Percentiles rank a stretch among this genome's conserved stretches.
These are phyloP conservation scores for Magnusiomyces fungicola DNA, from an alignment of 1,139 yeast genomes.

Conservation along the genomic window DNA sequence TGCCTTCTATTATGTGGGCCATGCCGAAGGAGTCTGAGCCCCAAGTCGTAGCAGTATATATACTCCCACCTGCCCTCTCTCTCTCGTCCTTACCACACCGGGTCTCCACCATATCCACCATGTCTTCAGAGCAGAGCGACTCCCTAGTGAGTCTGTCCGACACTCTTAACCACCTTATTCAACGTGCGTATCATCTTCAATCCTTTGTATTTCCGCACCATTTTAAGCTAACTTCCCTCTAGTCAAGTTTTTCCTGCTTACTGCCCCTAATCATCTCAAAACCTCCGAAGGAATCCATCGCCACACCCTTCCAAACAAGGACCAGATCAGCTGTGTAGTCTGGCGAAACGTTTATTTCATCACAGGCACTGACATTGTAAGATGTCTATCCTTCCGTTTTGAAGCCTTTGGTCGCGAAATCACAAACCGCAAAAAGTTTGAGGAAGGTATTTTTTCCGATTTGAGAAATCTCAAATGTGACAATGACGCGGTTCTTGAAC, in stretches of 20 bases:
- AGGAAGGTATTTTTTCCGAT: conserved; percentile 93
- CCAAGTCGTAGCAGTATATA: too few relatives aligned
- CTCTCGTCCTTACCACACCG: background rate
- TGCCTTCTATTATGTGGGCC: too few relatives aligned
- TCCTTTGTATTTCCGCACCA: background rate
- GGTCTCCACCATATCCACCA: background rate
- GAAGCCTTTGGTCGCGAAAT: conserved; percentile 85
- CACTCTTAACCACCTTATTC: conserved; percentile 6
- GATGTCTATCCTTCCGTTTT: conserved; percentile 83
- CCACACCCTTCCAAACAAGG: conserved; percentile 74
- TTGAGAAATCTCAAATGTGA: conserved; percentile 82
- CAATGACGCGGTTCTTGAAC: conserved; percentile 79
- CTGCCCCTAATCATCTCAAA: conserved; percentile 14
- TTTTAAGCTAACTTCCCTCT: background rate
- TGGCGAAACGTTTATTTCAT: conserved; percentile 89
- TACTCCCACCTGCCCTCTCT: background rate
- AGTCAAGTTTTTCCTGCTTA: conserved; percentile 14
- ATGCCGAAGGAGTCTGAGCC: too few relatives aligned
- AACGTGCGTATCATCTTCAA: background rate
- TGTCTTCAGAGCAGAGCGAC: conserved; percentile 1
- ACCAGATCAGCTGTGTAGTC: conserved; percentile 81
- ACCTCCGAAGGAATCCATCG: conserved; percentile 13
- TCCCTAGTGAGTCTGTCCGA: conserved; percentile 2
- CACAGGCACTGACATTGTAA: conserved; percentile 94
- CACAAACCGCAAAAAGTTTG: conserved; percentile 84